These are phyloP conservation scores for Schwanniomyces pseudopolymorphus DNA, from an alignment of 805 yeast species.

Conservation along the genomic window DNA sequence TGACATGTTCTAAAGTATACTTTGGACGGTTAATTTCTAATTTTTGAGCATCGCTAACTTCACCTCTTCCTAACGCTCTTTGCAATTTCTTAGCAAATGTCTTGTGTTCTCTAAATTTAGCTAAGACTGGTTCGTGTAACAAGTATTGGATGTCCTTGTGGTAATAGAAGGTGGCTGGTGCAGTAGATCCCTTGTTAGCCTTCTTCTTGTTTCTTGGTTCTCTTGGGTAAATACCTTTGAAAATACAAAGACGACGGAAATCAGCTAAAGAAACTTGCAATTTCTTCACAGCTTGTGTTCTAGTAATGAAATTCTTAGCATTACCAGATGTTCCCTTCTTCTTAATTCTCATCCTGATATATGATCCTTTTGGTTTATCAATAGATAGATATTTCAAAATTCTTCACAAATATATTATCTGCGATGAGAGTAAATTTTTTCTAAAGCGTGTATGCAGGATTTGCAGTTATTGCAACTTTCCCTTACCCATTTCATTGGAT, in stretches of 20 bases:
- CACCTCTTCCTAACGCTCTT: slow-evolving; percentile 89
- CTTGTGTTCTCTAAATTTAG: slow-evolving; percentile 93
- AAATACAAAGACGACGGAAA: slow-evolving; percentile 94
- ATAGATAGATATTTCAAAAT: neutral
- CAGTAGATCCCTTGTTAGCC: slow-evolving; percentile 97
- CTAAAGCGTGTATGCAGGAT: slow-evolving; percentile 2
- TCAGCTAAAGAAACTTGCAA: slow-evolving; percentile 93
- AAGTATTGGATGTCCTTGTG: slow-evolving; percentile 91
- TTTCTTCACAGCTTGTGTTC: slow-evolving; percentile 91
- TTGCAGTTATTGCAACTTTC: neutral
- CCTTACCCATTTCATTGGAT: no score
- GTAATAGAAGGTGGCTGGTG: slow-evolving; percentile 92
- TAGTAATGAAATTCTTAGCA: slow-evolving; percentile 87
- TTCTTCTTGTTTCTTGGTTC: slow-evolving; percentile 94
- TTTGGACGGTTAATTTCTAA: slow-evolving; percentile 79
- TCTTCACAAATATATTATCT: neutral
- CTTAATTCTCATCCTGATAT: slow-evolving; percentile 61
- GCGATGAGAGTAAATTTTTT: slow-evolving; percentile 6
- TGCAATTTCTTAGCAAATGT: slow-evolving; percentile 89
- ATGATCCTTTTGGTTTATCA: neutral
- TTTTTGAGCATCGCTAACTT: slow-evolving; percentile 81
- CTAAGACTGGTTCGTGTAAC: slow-evolving; percentile 90
- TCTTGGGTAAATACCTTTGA: slow-evolving; percentile 96
- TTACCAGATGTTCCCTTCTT: slow-evolving; percentile 85
- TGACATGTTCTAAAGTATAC: slow-evolving; percentile 84